Conservation (phyloP, 2,329 filamentous ascomycete species). For the Eutypa lata region DNA sequence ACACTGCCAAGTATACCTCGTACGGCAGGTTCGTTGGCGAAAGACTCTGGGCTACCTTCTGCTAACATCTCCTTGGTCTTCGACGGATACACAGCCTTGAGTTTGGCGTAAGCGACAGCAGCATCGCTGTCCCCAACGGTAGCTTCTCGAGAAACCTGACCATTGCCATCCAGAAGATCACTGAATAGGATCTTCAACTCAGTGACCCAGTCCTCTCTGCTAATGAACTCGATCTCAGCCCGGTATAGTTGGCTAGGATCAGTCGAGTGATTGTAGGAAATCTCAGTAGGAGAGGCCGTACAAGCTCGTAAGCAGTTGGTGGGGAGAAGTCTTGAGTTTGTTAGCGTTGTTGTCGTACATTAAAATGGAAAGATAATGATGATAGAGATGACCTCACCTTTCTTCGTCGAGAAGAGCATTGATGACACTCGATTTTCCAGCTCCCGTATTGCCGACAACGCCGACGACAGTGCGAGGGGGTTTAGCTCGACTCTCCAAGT, state of each 20-base stretch:
- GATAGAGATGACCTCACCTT: constrained; percentile 30
- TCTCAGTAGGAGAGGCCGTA: constrained; percentile 24
- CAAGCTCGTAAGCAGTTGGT: constrained; percentile 23
- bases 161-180: constrained; percentile 19
- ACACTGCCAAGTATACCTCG: constrained; percentile 20
- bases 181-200: constrained; percentile 21
- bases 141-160: constrained; percentile 18
- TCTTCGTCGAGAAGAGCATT: constrained; percentile 63
- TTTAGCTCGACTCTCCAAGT: constrained; percentile 34
- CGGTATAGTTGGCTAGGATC: constrained; percentile 20
- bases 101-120: constrained; percentile 23
- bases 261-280: constrained; percentile 26
- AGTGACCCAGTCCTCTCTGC: constrained; percentile 17
- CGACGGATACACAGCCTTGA: constrained; percentile 24
- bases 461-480: constrained; percentile 47
- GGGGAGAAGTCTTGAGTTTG: neutral
- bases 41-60: constrained; percentile 10
- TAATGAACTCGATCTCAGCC: constrained; percentile 27
- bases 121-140: constrained; percentile 21
- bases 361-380: neutral
- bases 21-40: constrained; percentile 20
- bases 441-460: constrained; percentile 59
- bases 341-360: neutral
- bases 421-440: constrained; percentile 61
- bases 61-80: constrained; percentile 26